Evolutionary conservation across 805 yeast species (phyloP).

Genomic region (Cyberlindnera meyerae): DNA sequence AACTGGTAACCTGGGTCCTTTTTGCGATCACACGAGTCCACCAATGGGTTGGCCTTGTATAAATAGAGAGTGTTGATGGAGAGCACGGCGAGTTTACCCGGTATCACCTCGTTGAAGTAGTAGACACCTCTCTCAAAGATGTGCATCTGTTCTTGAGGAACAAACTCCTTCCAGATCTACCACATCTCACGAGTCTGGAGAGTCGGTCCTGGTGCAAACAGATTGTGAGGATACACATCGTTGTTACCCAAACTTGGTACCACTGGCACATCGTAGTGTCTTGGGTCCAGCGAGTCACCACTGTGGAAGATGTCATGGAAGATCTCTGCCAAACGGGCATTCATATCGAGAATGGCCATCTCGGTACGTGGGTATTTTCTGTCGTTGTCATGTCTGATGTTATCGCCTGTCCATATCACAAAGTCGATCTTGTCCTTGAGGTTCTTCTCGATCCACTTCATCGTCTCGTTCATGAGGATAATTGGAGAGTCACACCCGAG

Average conservation of each 20-base stretch:
- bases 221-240: constrained; percentile 85
- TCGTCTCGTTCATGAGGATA: constrained; percentile 52
- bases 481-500: constrained; percentile 77
- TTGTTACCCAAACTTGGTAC: constrained; percentile 81
- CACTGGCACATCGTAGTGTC: constrained; percentile 42
- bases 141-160: constrained; percentile 76
- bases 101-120: constrained; percentile 72
- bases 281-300: constrained; percentile 31
- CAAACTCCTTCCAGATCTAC: constrained; percentile 65
- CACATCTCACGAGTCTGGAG: constrained; percentile 74
- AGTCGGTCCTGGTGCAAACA: constrained; percentile 86
- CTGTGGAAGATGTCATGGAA: constrained; percentile 50
- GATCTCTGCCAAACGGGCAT: constrained; percentile 47
- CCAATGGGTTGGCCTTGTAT: constrained; percentile 74
- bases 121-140: constrained; percentile 72
- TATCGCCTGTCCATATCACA: constrained; percentile 90
- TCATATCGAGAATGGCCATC: constrained; percentile 62
- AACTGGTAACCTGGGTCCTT: constrained; percentile 79
- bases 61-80: constrained; percentile 75
- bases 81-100: constrained; percentile 69
- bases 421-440: constrained; percentile 76
- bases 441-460: constrained; percentile 61
- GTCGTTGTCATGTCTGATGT: constrained; percentile 80
- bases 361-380: constrained; percentile 71
- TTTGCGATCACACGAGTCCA: constrained; percentile 68